A percentile compares a stretch with the other conserved stretches of the same genome.
These are phyloP conservation scores for Heliocybe sulcata DNA, from an alignment of 1,284 basidiomycete species.

Conservation along the genomic window DNA sequence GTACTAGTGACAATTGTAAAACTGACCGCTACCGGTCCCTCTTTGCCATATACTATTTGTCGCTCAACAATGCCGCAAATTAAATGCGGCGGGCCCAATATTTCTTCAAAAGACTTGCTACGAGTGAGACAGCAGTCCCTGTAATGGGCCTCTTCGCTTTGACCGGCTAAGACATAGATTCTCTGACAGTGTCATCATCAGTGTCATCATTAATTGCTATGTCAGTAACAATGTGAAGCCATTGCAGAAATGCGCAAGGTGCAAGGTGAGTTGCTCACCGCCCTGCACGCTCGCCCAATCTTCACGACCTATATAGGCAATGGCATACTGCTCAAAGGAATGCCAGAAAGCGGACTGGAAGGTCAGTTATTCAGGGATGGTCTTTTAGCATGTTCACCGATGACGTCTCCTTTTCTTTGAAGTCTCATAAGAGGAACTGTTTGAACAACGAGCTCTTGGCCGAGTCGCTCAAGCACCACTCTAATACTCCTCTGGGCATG, in stretches of 20 bases:
- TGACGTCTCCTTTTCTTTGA: not conserved
- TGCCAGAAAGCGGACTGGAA: slow-evolving; percentile 21
- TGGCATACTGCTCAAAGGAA: slow-evolving; percentile 21
- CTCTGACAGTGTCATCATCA: slow-evolving; percentile 13
- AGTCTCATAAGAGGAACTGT: slow-evolving; percentile 18
- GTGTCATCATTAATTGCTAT: no score
- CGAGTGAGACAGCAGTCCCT: no score
- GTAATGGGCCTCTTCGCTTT: no score
- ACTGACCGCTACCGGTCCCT: no score
- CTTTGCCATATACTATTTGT: no score
- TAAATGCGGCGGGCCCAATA: no score
- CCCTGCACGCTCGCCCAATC: not conserved
- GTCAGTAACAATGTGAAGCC: slow-evolving; percentile 13
- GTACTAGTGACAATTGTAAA: no score
- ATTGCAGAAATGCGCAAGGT: slow-evolving; percentile 15
- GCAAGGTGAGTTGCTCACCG: slow-evolving; percentile 11
- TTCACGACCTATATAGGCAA: slow-evolving; percentile 14
- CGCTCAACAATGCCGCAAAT: no score
- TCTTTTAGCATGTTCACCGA: not conserved
- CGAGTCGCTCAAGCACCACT: slow-evolving; percentile 13
- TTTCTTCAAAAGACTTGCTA: no score
- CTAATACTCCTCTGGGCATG: slow-evolving; percentile 9
- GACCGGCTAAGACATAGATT: no score
- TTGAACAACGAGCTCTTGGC: slow-evolving; percentile 15
- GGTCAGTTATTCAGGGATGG: slow-evolving; percentile 7